Evolutionary conservation across 1,284 basidiomycete species (phyloP), one percentile per base, ranked within the genome.

Genomic region (Athelia psychrophila): DNA sequence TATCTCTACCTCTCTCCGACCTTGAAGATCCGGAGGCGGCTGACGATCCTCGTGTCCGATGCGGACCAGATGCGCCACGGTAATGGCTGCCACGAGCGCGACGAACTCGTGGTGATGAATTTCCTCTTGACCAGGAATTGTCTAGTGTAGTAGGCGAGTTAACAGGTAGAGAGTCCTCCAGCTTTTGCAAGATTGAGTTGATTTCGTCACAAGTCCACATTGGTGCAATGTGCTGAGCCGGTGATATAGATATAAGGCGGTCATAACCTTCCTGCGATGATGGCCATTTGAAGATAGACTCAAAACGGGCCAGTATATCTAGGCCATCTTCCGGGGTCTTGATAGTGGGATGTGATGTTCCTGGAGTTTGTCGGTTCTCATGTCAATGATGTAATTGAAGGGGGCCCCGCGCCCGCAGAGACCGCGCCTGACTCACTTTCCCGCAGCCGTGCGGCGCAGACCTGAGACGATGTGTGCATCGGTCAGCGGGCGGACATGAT

Each of bases 331-430:
- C 76, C 44, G 76, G 72, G 57, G 65, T 73, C 54, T 70, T 80
- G 64, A 90, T 88, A 51, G 88, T 90, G 48, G 87, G 87, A 67
- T 88, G 87, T 48, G 68, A 73, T 40, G 73, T 76, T 56, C 87
- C 87, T 90, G 24, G 24, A n/a, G 16, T 6, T 46, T 23, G 44
- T 42, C 38, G 20, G 38, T n/a, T 46, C 25, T 6, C 8, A 8
- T 46, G 12, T 18, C 24, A n/a, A 30, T 25, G 9, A 30, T 36
- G 46, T 40, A 50, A 54, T 45, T 27, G 40, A 23, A 38, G 3
- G 33, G 23, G n/a, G n/a, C n/a, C n/a, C n/a, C n/a, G n/a, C n/a
- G n/a, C n/a, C n/a, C n/a, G n/a, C n/a, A n/a, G n/a, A n/a, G n/a
- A n/a, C n/a, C n/a, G n/a, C n/a, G n/a, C n/a, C n/a, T n/a, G 16